A percentile compares a stretch with the other conserved stretches of the same genome.
Evolutionary conservation across 2,329 filamentous ascomycete genomes (phyloP).

Genomic region (Cucurbitaria berberidis): DNA sequence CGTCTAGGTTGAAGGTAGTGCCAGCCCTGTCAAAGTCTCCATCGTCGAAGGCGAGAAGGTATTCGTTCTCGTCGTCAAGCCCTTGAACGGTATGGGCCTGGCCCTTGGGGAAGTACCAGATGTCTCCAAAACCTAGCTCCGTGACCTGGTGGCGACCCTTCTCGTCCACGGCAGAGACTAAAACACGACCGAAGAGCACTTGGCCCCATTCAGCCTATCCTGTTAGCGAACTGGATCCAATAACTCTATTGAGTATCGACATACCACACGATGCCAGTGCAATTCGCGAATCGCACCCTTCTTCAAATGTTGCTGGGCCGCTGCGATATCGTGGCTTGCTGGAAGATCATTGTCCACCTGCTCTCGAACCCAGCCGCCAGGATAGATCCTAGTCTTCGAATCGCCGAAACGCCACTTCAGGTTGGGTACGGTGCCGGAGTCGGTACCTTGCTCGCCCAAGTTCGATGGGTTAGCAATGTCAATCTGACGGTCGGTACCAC

Average conservation of each 20-base stretch:
- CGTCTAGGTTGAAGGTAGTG: constrained; percentile 74
- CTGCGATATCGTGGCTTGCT: constrained; percentile 68
- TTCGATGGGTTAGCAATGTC: constrained; percentile 70
- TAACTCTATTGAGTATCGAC: constrained; percentile 31
- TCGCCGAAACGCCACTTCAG: constrained; percentile 73
- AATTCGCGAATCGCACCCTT: constrained; percentile 72
- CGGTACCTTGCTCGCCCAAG: constrained; percentile 66
- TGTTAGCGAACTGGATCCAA: background rate
- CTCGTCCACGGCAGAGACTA: constrained; percentile 68
- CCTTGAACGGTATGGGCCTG: constrained; percentile 68
- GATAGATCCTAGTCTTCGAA: constrained; percentile 66
- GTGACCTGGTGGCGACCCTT: constrained; percentile 63
- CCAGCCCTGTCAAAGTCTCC: constrained; percentile 69
- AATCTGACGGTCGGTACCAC: constrained; percentile 67
- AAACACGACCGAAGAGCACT: constrained; percentile 63
- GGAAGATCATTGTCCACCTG: constrained; percentile 72
- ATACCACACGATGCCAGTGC: constrained; percentile 71
- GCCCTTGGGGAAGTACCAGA: constrained; percentile 74
- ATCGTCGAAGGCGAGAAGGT: constrained; percentile 70
- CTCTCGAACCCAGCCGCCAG: constrained; percentile 70
- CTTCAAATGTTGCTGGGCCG: constrained; percentile 70
- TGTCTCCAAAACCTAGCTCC: constrained; percentile 65
- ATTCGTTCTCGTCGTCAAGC: constrained; percentile 71
- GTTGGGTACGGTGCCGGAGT: constrained; percentile 69
- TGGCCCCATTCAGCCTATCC: constrained; percentile 70